These are phyloP conservation scores for Adansonia digitata DNA, from an alignment of 345 rosid genomes.

Conservation along the genomic window DNA sequence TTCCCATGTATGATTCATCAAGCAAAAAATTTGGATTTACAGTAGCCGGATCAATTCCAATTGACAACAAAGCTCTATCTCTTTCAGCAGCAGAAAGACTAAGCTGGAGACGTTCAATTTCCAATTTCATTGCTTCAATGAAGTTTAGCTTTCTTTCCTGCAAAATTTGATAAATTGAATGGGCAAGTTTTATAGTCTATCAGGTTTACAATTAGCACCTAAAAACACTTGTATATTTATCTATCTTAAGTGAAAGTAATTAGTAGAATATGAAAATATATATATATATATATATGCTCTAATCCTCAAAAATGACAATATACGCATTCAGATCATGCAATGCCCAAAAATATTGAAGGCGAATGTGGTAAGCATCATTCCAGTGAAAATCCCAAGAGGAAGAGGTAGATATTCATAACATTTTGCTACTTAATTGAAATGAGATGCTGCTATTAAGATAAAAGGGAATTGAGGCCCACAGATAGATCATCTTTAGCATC, in stretches of 20 bases:
- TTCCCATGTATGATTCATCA: conserved; percentile 65
- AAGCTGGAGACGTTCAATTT: conserved; percentile 79
- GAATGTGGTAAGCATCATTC: neutral
- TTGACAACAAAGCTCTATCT: conserved; percentile 82
- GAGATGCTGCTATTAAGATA: neutral
- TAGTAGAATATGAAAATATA: neutral
- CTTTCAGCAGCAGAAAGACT: conserved; percentile 95
- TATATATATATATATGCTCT: neutral
- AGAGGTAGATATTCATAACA: neutral
- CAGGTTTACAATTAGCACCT: neutral
- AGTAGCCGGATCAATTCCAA: conserved; percentile 91
- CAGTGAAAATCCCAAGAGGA: neutral
- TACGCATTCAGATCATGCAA: neutral
- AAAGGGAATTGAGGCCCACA: neutral
- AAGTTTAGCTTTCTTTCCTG: conserved; percentile 74
- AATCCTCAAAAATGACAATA: neutral
- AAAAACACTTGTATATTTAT: neutral
- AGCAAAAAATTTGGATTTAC: conserved; percentile 75
- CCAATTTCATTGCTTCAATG: conserved; percentile 76
- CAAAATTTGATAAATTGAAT: conserved; percentile 10
- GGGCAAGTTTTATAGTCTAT: conserved; percentile 9
- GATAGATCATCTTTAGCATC: neutral
- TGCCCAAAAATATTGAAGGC: neutral
- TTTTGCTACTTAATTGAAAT: neutral
- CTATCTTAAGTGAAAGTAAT: neutral